Evolutionary conservation across 306 rosid genomes (phyloP).

Genomic region (Ochetophila trinervis): DNA sequence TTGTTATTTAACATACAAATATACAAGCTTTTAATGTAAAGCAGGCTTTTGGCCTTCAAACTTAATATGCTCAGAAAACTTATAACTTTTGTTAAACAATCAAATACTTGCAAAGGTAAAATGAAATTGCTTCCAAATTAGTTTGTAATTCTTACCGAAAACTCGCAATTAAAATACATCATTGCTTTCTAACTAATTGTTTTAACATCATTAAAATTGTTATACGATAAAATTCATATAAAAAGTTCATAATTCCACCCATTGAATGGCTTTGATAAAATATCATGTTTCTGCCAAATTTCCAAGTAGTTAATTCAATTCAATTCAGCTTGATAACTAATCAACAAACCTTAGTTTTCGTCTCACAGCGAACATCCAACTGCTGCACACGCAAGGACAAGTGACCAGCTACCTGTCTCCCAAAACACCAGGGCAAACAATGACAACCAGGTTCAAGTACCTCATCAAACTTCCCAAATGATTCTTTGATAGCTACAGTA

Average conservation of each 20-base stretch:
- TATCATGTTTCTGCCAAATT: not conserved
- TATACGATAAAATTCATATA: not conserved
- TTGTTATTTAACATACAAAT: not conserved
- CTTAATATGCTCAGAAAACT: too few species aligned
- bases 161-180: not conserved
- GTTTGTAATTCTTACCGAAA: too few species aligned
- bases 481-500: conserved; percentile 47
- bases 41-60: too few species aligned
- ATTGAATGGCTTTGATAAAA: not conserved
- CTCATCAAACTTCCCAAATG: conserved; percentile 51
- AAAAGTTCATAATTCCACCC: not conserved
- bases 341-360: conserved; percentile 51
- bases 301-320: not conserved
- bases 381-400: conserved; percentile 57
- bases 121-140: not conserved
- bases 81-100: too few species aligned
- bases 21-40: not conserved
- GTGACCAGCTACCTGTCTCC: conserved; percentile 45
- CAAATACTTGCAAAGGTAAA: not conserved
- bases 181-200: not conserved
- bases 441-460: conserved; percentile 58
- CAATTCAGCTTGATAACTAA: not conserved
- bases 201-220: not conserved
- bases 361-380: conserved; percentile 59
- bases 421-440: conserved; percentile 53